Base-by-base conservation (phyloP, 2,329 filamentous ascomycete genomes). In the Curvularia eragrostidis region DNA sequence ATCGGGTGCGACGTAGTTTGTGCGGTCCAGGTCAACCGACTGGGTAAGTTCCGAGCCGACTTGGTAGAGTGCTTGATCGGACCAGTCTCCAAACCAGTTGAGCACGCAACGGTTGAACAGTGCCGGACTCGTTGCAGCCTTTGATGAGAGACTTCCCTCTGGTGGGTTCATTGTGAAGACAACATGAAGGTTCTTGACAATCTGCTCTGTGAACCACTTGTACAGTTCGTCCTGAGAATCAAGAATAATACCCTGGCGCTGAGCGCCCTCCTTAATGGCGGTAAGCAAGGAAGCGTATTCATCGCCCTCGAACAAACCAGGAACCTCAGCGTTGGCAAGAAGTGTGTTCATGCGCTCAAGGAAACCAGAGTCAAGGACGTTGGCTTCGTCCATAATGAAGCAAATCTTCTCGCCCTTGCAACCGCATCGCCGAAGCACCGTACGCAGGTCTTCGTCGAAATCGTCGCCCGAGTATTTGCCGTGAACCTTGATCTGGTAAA, bases 21-120 rank as follows among this genome's bases (percentile, higher is more conserved):
- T 83, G 62, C 93, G 89, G 74, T 99, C 95, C 53, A 99, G 84
- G 75, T 99, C 95, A 58, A 99, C 88, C n/a, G 92, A 94, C 65
- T 96, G 91, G 1, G 96, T 99, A 56, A 99, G 87, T 78, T 99
- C 95, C 62, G 91, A 93, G 23, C 91, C 93, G 62, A 99, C 96
- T 78, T 99, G 96, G 88, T 96, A 99, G 19, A 99, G 85, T 36
- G 95, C 96, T 80, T 99, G 95, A 77, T 99, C 95, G 51, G 95
- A 99, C 95, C 95, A 99, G 79, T 99, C 95, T 64, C 95, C 95
- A 76, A 99, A 97, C 95, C 95, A 99, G 80, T 99, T 99, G 68
- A 99, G 89, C 48, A 99, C 95, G 75, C 95, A 99, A 84, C 95
- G 90, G 82, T 99, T 99, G 89, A 99, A 99, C 72, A 99, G 81